Conservation (phyloP, 2,329 filamentous ascomycete genomes). For the Botrytis cinerea region DNA sequence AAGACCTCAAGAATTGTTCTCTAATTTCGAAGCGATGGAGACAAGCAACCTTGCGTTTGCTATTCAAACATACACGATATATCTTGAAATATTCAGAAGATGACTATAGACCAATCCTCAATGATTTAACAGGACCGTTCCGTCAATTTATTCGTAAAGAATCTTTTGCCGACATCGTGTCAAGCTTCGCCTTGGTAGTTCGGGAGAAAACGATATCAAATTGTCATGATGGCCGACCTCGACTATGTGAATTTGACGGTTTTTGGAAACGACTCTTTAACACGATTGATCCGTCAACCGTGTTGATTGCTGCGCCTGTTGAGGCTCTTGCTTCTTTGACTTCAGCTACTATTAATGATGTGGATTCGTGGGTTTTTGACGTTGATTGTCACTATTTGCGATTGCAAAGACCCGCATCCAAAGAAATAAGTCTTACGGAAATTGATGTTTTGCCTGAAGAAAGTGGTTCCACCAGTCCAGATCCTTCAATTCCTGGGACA, state of each 20-base stretch:
- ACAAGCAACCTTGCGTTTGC: slow-evolving; percentile 51
- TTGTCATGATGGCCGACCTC: slow-evolving; percentile 22
- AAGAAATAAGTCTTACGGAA: not conserved
- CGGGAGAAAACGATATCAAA: slow-evolving; percentile 35
- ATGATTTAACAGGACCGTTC: slow-evolving; percentile 33
- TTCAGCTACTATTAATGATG: slow-evolving; percentile 56
- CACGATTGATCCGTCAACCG: slow-evolving; percentile 52
- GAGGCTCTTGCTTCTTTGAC: slow-evolving; percentile 62
- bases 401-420: slow-evolving; percentile 40
- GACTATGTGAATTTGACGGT: slow-evolving; percentile 29
- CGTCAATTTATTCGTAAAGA: slow-evolving; percentile 44
- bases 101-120: slow-evolving; percentile 25
- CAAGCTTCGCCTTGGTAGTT: slow-evolving; percentile 50
- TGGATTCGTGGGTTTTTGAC: slow-evolving; percentile 64
- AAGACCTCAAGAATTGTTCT: slow-evolving; percentile 58
- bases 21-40: slow-evolving; percentile 57
- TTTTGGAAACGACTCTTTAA: slow-evolving; percentile 60
- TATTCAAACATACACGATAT: slow-evolving; percentile 58
- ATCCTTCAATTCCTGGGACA: not conserved
- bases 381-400: slow-evolving; percentile 63
- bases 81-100: slow-evolving; percentile 37
- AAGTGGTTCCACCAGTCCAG: not conserved
- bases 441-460: not conserved
- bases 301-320: slow-evolving; percentile 63
- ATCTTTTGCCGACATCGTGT: slow-evolving; percentile 45